Conservation (phyloP, 306 rosid species). For the Pueraria montana region DNA sequence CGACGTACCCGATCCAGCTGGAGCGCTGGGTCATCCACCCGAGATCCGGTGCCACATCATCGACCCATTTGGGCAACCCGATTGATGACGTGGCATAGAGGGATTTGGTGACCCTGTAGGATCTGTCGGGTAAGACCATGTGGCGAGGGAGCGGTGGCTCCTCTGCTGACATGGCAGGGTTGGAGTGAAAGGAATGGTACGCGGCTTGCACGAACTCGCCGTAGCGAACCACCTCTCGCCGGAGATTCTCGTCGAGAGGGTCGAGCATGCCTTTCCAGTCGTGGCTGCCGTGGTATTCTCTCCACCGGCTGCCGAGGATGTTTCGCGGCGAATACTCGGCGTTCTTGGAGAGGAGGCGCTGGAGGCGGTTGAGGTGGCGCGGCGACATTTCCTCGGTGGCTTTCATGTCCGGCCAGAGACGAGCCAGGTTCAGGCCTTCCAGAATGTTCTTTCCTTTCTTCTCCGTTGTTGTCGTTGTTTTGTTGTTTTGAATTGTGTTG, state of each 20-base stretch:
- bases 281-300: constrained; percentile 78
- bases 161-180: constrained; percentile 71
- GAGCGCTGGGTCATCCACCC: constrained; percentile 98
- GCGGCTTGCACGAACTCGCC: constrained; percentile 94
- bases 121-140: constrained; percentile 65
- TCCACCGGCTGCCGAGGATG: constrained; percentile 74
- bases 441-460: constrained; percentile 59
- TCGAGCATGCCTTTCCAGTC: constrained; percentile 88
- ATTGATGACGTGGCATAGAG: constrained; percentile 87
- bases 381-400: constrained; percentile 94
- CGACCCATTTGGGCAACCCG: constrained; percentile 83
- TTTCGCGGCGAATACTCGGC: constrained; percentile 83
- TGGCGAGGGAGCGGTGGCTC: constrained; percentile 59
- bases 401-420: constrained; percentile 69
- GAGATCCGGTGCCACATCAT: constrained; percentile 81
- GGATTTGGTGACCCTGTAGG: constrained; percentile 79
- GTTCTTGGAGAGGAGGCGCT: constrained; percentile 68
- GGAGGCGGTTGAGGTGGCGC: constrained; percentile 70
- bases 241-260: constrained; percentile 93
- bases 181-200: constrained; percentile 75
- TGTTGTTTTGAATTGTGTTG: neutral
- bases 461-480: constrained; percentile 15
- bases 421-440: constrained; percentile 67
- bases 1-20: constrained; percentile 89
- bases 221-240: constrained; percentile 90